A percentile compares a stretch with the other conserved stretches of the same genome.
phyloP scores from a whole-genome alignment of 192 early-diverging fungal species.

The Rhizophlyctis rosea region DNA sequence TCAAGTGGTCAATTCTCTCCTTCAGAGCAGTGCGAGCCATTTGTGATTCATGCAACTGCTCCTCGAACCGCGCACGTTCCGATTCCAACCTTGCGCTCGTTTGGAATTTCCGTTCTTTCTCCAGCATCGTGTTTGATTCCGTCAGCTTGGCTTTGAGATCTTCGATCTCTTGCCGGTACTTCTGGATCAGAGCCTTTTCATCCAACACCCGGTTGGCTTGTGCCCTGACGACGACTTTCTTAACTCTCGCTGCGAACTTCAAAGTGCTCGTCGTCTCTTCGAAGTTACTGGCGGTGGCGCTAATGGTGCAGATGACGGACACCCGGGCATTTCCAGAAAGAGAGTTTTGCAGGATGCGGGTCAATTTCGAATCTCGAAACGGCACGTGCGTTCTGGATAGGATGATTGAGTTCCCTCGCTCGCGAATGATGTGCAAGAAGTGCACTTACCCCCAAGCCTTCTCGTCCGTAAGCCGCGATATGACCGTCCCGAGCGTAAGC shows the following conservation, averaged over 20 bases:
- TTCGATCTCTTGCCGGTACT: conserved; percentile 76
- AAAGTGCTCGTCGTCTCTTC: conserved; percentile 91
- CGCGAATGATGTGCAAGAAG: neutral
- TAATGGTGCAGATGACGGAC: conserved; percentile 88
- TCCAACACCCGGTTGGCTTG: conserved; percentile 76
- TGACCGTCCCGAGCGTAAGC: conserved; percentile 88
- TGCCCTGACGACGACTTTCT: conserved; percentile 80
- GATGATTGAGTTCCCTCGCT: neutral
- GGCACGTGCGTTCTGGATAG: conserved; percentile 70
- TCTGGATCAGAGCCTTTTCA: conserved; percentile 81
- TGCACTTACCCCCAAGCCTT: conserved; percentile 13
- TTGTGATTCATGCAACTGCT: conserved; percentile 41
- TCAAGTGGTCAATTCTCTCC: conserved; percentile 83
- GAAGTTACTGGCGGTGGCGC: conserved; percentile 67
- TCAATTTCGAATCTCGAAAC: conserved; percentile 95
- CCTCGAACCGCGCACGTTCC: conserved; percentile 42
- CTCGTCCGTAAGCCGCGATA: conserved; percentile 80
- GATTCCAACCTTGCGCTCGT: conserved; percentile 12
- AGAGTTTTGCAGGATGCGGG: conserved; percentile 88
- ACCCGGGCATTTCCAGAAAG: conserved; percentile 87
- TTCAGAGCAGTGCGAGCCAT: conserved; percentile 71
- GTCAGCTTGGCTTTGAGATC: conserved; percentile 66
- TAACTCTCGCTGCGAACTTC: conserved; percentile 91
- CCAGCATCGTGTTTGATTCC: conserved; percentile 52
- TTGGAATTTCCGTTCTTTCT: conserved; percentile 42